A percentile compares a stretch with the other conserved stretches of the same genome.
Evolutionary conservation across 306 rosid genomes (phyloP).

Genomic region (Canavalia gladiata): DNA sequence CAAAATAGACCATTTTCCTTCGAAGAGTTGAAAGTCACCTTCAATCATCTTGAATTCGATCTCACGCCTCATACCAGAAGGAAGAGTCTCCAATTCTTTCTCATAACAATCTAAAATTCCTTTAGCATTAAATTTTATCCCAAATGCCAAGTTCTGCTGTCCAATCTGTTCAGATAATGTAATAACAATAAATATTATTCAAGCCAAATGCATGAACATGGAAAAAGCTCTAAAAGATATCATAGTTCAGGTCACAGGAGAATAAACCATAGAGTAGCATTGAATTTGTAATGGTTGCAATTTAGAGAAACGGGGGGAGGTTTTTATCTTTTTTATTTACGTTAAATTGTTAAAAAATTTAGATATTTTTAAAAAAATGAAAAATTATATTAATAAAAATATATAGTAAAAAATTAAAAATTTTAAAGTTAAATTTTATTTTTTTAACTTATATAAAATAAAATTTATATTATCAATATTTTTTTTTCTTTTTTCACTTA

Average conservation of each 20-base stretch:
- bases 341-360: background rate
- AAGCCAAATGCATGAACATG: conserved; percentile 35
- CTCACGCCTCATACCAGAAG: conserved; percentile 74
- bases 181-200: conserved; percentile 31
- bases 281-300: conserved; percentile 33
- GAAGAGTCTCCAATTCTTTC: conserved; percentile 67
- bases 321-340: no score
- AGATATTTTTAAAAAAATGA: no score
- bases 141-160: conserved; percentile 84
- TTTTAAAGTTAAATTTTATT: no score
- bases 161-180: conserved; percentile 68
- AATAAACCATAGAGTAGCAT: background rate
- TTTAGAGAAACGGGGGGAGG: background rate
- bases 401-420: no score
- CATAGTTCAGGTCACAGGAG: conserved; percentile 17
- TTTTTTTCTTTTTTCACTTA: no score
- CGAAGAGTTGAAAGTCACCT: conserved; percentile 89
- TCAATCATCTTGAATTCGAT: conserved; percentile 87
- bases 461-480: no score
- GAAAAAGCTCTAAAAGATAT: conserved; percentile 9
- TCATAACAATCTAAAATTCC: conserved; percentile 91
- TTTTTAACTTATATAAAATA: no score
- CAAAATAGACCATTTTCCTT: conserved; percentile 90
- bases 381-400: no score
- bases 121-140: conserved; percentile 85